Evolutionary conservation across 163 green algal species (phyloP).

Genomic region (Chlorella variabilis): DNA sequence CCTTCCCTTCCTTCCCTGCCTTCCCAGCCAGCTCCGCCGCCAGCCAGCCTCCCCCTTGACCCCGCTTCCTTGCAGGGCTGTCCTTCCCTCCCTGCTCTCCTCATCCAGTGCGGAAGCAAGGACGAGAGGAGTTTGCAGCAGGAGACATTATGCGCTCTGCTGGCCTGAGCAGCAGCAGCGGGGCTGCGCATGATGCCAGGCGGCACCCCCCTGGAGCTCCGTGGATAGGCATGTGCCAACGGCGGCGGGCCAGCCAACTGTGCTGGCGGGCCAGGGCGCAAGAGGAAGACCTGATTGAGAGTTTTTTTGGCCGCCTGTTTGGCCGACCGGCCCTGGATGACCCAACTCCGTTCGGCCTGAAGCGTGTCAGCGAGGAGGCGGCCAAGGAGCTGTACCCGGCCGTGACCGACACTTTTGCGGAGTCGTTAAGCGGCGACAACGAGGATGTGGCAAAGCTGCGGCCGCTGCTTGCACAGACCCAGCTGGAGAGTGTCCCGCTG

Average conservation of each 20-base stretch:
- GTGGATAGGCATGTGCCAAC: too few species aligned
- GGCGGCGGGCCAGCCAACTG: too few species aligned
- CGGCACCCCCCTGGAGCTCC: too few species aligned
- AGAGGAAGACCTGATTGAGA: conserved; percentile 30
- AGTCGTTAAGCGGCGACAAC: conserved; percentile 50
- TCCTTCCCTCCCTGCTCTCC: too few species aligned
- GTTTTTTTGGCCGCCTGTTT: conserved; percentile 41
- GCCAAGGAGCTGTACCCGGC: conserved; percentile 59
- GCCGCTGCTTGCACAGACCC: conserved; percentile 65
- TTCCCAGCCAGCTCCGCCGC: background rate
- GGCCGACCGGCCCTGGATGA: conserved; percentile 46
- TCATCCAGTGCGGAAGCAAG: too few species aligned
- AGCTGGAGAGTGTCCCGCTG: conserved; percentile 57
- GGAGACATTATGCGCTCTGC: too few species aligned
- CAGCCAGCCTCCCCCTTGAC: background rate
- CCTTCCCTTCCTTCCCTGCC: too few species aligned
- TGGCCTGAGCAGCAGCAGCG: too few species aligned
- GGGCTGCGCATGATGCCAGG: too few species aligned
- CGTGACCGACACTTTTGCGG: conserved; percentile 51
- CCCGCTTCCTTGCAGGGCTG: too few species aligned
- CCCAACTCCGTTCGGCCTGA: conserved; percentile 36
- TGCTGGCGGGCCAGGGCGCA: too few species aligned
- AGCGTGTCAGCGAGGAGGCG: conserved; percentile 44
- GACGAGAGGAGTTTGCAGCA: too few species aligned
- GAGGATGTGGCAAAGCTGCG: conserved; percentile 51